Percentiles rank a stretch among this genome's conserved stretches.
Conservation (phyloP, 2,329 filamentous ascomycete genomes). For the Clonostachys rhizophaga region DNA sequence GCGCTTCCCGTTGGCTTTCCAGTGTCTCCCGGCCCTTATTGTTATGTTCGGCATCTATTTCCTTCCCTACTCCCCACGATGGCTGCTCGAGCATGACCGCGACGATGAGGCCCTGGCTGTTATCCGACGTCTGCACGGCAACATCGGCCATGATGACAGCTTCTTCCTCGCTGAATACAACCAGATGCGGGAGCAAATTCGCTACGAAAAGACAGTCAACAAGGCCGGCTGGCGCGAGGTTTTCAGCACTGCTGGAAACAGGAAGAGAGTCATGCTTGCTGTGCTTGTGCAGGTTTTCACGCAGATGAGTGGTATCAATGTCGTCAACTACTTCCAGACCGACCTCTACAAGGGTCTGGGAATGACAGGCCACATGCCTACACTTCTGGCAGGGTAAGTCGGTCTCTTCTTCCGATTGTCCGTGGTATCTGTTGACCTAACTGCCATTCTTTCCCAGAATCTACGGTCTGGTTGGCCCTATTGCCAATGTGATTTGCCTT, state of each 20-base stretch:
- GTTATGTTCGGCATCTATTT: slow-evolving; percentile 13
- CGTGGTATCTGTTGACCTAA: too few species aligned
- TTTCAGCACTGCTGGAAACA: slow-evolving; percentile 39
- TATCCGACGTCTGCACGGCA: slow-evolving; percentile 41
- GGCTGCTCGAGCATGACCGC: slow-evolving; percentile 24
- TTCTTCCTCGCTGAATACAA: slow-evolving; percentile 49
- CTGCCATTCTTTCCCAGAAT: too few species aligned
- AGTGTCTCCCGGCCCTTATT: slow-evolving; percentile 11
- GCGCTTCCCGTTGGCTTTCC: slow-evolving; percentile 15
- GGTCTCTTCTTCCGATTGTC: too few species aligned
- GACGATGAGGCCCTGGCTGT: slow-evolving; percentile 33
- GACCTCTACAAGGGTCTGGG: slow-evolving; percentile 5
- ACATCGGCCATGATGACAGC: slow-evolving; percentile 44
- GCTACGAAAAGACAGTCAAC: not conserved
- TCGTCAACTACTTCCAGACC: slow-evolving; percentile 53
- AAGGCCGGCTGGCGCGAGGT: not conserved
- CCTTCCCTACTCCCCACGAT: slow-evolving; percentile 15
- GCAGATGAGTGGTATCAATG: slow-evolving; percentile 53
- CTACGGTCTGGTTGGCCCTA: too few species aligned
- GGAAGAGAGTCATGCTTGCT: slow-evolving; percentile 52
- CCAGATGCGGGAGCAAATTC: slow-evolving; percentile 34
- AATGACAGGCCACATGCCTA: not conserved
- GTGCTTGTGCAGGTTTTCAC: slow-evolving; percentile 56
- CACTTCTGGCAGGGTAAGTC: not conserved
- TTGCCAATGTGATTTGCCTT: too few species aligned